Base-by-base conservation (phyloP, 495 filamentous ascomycete genomes). In the Penicillium daleae region DNA sequence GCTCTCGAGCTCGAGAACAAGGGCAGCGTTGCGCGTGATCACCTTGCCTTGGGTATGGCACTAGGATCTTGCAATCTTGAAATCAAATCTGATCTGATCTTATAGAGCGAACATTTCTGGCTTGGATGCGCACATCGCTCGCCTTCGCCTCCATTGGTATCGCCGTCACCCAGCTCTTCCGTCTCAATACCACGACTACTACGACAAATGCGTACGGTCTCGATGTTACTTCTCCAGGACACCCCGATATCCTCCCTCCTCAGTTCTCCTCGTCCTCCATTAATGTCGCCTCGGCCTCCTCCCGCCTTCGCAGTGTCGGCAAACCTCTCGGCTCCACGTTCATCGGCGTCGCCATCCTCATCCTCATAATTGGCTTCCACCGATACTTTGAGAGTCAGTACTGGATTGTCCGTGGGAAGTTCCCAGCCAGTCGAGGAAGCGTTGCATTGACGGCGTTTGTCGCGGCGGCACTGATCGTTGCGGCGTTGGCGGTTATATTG, bases 81-180 rank as follows among this genome's bases (percentile, higher is more conserved):
- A 31, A 56, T 44, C 56, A 61, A 29, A 68, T 54, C 59, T 63
- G 48, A 70, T 46, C 15, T n/a, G 4, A 31, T 4, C 21, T 9
- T 58, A 27, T 69, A 97, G 95, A 99, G 76, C 89, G 95, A 31
- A 99, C 95, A 3, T 99, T 98, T 76, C 86, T 99, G 22, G 95
- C 95, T 53, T 99, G 95, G 95, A 85, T 99, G 50, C 87, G 95
- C 49, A 99, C 95, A 19, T 97, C 93, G 22, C 84, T 99, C 46
- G 92, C 94, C 51, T 99, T 99, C 72, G 96, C 95, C 39, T 92
- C 89, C 53, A 99, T 99, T 68, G 95, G 95, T 59, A 93, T 99
- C 62, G 95, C 94, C 55, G 87, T 99, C 53, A 97, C 96, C 2
- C 95, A 99, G 75, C 85, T 99, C 53, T 98, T 99, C 78, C 89